Base-by-base conservation (phyloP, 371 early-diverging fungal species). In the Homolaphlyctis polyrhiza region DNA sequence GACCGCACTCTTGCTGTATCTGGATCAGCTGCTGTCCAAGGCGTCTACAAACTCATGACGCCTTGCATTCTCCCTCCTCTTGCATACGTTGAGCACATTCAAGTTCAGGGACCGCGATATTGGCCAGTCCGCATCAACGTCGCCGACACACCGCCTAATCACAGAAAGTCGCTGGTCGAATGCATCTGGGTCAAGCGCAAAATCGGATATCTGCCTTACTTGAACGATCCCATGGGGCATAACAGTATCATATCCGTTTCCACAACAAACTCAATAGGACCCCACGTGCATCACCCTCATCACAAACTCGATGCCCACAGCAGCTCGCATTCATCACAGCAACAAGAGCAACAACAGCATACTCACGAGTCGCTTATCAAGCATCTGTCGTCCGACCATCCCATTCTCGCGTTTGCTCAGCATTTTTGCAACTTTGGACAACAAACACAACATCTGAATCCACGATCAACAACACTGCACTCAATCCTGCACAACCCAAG, bases 21-120 rank as follows among this genome's bases (percentile, higher is more conserved):
- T n/a, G n/a, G n/a, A n/a, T n/a, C n/a, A n/a, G n/a, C 27, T 16
- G 60, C 30, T 16, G 61, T 57, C 28, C 54, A 57, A 8, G 65
- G 65, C 13, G 55, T 55, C 27, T 35, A 77, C 0, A 68, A 76
- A 1, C 68, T 81, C 63, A 75, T 76, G 36, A 85, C 91, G 0
- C 91, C 91, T 0, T 77, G 79, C n/a, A 75, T 88, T 0, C 68
- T 90, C 0, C 90, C 90, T 13, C 77, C 83, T 23, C 77, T 86
- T 34, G 66, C 71, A 0, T 62, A 73, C 5, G 79, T 90, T 50
- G 73, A 80, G 59, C 73, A 70, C 11, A 83, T 90, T 50, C 66
- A 71, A 43, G 62, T 87, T 13, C 70, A 78, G 23, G 75, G 78
- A 28, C 74, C 85, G 2, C 72, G 87, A 5, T 89, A 89, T 64